phyloP scores from a whole-genome alignment of 1,139 yeast genomes.

The Petasospora rhodanensis region DNA sequence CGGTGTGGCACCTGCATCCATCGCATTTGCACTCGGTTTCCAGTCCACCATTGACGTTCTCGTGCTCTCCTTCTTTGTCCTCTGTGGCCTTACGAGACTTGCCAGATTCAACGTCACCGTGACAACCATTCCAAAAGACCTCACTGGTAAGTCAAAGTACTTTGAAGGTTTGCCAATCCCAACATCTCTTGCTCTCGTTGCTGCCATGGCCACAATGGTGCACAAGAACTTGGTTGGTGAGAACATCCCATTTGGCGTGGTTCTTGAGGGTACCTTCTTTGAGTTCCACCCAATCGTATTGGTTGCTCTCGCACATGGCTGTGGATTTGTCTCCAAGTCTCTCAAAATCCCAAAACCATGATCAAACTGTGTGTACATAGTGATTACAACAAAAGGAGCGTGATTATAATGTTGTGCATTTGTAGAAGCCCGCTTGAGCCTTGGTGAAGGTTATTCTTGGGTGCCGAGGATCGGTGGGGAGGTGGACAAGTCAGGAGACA shows the following conservation, averaged over 20 bases:
- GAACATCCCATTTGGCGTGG: constrained; percentile 61
- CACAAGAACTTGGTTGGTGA: constrained; percentile 39
- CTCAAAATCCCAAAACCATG: constrained; percentile 86
- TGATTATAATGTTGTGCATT: neutral
- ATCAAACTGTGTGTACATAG: constrained; percentile 1
- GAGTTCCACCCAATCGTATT: constrained; percentile 73
- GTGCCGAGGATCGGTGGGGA: too few relatives aligned
- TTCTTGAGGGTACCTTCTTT: constrained; percentile 47
- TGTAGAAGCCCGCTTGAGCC: too few relatives aligned
- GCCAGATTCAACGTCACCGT: constrained; percentile 96
- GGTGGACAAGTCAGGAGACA: too few relatives aligned
- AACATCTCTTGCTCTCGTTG: constrained; percentile 72
- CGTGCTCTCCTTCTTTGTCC: constrained; percentile 75
- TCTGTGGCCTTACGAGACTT: constrained; percentile 89
- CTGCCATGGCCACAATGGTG: constrained; percentile 61
- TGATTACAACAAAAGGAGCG: neutral
- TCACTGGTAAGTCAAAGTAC: constrained; percentile 31
- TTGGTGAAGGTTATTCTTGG: too few relatives aligned
- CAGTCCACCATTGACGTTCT: constrained; percentile 78
- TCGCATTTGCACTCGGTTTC: constrained; percentile 89
- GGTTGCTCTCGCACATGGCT: constrained; percentile 74
- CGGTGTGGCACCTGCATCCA: constrained; percentile 90
- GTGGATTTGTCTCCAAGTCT: constrained; percentile 88
- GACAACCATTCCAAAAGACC: constrained; percentile 64
- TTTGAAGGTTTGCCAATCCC: constrained; percentile 96